These are phyloP conservation scores for Vitis labrusca DNA, from an alignment of 164 flowering plant genomes.

Conservation along the genomic window DNA sequence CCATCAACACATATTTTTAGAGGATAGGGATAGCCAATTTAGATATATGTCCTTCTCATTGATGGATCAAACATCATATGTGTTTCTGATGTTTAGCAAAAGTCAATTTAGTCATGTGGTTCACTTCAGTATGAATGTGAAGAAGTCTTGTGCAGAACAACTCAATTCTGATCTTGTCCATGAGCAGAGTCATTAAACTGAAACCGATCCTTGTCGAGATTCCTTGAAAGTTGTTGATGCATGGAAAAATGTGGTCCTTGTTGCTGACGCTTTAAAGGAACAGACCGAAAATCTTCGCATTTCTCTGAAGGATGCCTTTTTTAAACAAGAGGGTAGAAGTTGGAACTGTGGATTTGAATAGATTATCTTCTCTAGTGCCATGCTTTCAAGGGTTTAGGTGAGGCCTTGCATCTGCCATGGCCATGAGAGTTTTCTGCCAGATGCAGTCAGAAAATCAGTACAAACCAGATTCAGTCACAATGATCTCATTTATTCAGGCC, in stretches of 20 bases:
- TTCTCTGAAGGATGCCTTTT: conserved; percentile 27
- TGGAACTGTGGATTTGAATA: conserved; percentile 29
- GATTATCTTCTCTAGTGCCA: conserved; percentile 46
- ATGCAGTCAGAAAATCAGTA: conserved; percentile 29
- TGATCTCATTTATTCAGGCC: conserved; percentile 29
- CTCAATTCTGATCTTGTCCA: conserved; percentile 4
- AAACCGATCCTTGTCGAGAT: conserved; percentile 22
- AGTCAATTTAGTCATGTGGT: conserved; percentile 30
- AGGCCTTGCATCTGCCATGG: conserved; percentile 61
- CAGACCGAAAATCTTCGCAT: conserved; percentile 29
- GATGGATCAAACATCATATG: conserved; percentile 74
- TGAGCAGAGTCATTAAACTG: conserved; percentile 15
- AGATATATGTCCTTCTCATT: conserved; percentile 47
- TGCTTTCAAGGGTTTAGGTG: conserved; percentile 74
- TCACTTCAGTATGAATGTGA: conserved; percentile 9
- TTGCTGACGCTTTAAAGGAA: conserved; percentile 53
- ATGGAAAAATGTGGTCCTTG: conserved; percentile 33
- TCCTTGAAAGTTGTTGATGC: conserved; percentile 20
- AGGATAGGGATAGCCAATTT: conserved; percentile 26
- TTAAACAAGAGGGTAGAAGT: conserved; percentile 14
- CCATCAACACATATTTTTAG: conserved; percentile 25
- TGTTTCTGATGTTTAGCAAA: conserved; percentile 51
- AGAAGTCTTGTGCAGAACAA: conserved; percentile 17
- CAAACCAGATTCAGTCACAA: conserved; percentile 32
- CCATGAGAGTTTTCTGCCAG: conserved; percentile 24